A percentile compares a stretch with the other conserved stretches of the same genome.
Evolutionary conservation across 176 grass and related monocot species (phyloP).

Genomic region (Stipa capillata): DNA sequence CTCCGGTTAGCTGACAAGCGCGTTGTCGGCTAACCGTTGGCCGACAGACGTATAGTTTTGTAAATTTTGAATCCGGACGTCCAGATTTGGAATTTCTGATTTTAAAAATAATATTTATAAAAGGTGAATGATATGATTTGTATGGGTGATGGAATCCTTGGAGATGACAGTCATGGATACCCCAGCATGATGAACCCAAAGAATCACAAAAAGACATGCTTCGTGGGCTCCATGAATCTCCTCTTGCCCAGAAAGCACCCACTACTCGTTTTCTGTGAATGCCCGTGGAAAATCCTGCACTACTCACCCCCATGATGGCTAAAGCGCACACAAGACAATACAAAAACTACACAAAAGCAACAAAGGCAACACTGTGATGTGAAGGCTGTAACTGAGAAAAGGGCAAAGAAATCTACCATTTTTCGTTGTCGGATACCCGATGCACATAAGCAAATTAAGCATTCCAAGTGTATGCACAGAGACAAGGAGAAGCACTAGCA

Average conservation of each 20-base stretch:
- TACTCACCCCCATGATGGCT: background rate
- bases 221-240: background rate
- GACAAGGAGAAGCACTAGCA: background rate
- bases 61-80: too few relatives aligned
- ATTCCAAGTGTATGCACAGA: background rate
- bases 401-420: background rate
- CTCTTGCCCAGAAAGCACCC: background rate
- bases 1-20: too few relatives aligned
- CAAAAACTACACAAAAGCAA: background rate
- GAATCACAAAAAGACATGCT: background rate
- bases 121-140: background rate
- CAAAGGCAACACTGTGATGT: background rate
- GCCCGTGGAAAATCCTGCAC: background rate
- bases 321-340: constrained; percentile 1
- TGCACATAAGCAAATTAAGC: background rate
- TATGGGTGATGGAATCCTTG: background rate
- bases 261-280: background rate
- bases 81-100: too few relatives aligned
- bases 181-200: background rate
- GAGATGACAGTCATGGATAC: background rate
- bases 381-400: background rate
- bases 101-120: too few relatives aligned
- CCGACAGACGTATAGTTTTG: too few relatives aligned
- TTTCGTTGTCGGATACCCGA: background rate
- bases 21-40: too few relatives aligned